Evolutionary conservation across 768 basidiomycete species (phyloP), one percentile per base, ranked within the genome.

Genomic region (Termitomyces sp.): DNA sequence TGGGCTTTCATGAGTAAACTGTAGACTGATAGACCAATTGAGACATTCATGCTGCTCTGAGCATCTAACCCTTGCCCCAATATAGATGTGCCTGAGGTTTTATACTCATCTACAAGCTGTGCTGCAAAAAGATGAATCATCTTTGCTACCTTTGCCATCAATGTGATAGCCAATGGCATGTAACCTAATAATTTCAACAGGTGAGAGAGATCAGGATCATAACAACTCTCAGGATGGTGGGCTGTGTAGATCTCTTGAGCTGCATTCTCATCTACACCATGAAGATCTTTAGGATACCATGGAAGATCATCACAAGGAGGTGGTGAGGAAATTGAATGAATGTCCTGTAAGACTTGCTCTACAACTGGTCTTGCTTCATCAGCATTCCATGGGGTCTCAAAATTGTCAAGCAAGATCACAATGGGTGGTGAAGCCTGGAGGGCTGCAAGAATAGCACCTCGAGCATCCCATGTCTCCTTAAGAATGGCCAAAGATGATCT

Each of bases 351-450:
- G 14, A 72, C 57, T 29, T 59, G 56, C 27, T 65, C 61, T 32
- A 75, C 63, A 21, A 63, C 56, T 12, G 51, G 59, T 53, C 61
- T 66, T 21, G 53, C 57, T 4, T 56, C 59, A 25, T 41, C 50
- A 8, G 53, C 60, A 56, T 73, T 66, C 75, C 74, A 75, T 4
- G 71, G 66, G 5, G 75, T 73, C 63, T 77, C 76, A 52, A 77
- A 74, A 52, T 77, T 74, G 53, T 77, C 75, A 9, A 77, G 62
- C 23, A 76, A 56, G 21, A 77, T 32, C 23, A 77, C 44, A 8
- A 69, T 59, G 7, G 65, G 68, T 4, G 63, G 61, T n/a, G 58
- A 60, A 10, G 64, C 58, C 23, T 57, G 42, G 19, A 71, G 67
- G 51, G 68, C 66, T 19, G 46, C 50, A 27, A 68, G 44, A 45